Conservation (phyloP, 345 rosid species). For the Pelargonium nanum region DNA sequence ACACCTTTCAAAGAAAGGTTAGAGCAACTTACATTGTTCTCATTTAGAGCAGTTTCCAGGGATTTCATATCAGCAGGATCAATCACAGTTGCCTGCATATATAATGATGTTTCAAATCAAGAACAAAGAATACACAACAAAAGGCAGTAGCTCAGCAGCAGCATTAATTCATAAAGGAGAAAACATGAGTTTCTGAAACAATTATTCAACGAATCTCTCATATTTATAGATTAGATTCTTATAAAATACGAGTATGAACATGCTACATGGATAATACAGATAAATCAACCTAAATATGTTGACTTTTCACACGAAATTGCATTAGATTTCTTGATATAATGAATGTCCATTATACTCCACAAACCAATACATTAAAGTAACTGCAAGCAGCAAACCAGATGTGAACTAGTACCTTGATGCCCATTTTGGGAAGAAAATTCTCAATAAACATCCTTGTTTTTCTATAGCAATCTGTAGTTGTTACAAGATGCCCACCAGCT, state of each 20-base stretch:
- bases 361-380: slow-evolving; percentile 1
- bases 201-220: too few relatives aligned
- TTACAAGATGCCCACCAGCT: slow-evolving; percentile 89
- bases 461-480: slow-evolving; percentile 92
- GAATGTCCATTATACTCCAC: background rate
- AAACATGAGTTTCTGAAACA: too few relatives aligned
- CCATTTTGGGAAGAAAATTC: slow-evolving; percentile 82
- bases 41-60: slow-evolving; percentile 62
- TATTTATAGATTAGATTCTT: too few relatives aligned
- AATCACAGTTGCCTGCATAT: slow-evolving; percentile 77
- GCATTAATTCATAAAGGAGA: too few relatives aligned
- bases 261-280: background rate
- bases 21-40: slow-evolving; percentile 59
- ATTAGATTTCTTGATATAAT: too few relatives aligned
- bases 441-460: slow-evolving; percentile 95
- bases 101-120: slow-evolving; percentile 3
- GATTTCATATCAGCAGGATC: slow-evolving; percentile 87
- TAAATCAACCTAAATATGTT: background rate
- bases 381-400: background rate
- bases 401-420: slow-evolving; percentile 49
- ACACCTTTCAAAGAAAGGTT: too few relatives aligned
- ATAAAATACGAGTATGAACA: background rate
- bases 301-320: too few relatives aligned
- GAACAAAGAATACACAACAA: background rate
- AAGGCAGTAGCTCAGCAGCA: too few relatives aligned